A percentile compares a stretch with the other conserved stretches of the same genome.
Evolutionary conservation across 768 basidiomycete species (phyloP).

Genomic region (Pleurotus salmoneostramineus): DNA sequence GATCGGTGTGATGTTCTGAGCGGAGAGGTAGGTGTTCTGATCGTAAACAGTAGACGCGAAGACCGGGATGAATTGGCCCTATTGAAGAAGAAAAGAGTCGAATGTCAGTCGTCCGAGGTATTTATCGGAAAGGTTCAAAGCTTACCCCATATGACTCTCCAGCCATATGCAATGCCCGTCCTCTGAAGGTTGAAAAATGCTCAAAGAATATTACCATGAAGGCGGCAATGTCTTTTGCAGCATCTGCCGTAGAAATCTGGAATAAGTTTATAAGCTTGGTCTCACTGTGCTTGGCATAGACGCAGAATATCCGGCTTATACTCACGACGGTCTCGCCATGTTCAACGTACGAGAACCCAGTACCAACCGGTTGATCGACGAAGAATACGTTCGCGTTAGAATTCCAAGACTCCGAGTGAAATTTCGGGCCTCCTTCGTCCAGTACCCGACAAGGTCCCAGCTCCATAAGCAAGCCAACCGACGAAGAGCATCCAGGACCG

Average conservation of each 20-base stretch:
- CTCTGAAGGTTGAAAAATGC: slow-evolving; percentile 66
- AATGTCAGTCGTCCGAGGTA: background rate
- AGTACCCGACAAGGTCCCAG: slow-evolving; percentile 66
- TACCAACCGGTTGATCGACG: slow-evolving; percentile 58
- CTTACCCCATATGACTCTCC: slow-evolving; percentile 75
- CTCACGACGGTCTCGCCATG: slow-evolving; percentile 55
- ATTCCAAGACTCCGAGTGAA: slow-evolving; percentile 64
- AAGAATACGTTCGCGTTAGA: slow-evolving; percentile 59
- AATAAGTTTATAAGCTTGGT: too few relatives aligned
- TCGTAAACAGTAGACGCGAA: slow-evolving; percentile 81
- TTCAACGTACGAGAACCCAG: slow-evolving; percentile 62
- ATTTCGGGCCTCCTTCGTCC: slow-evolving; percentile 43
- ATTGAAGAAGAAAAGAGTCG: background rate
- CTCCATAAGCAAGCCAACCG: slow-evolving; percentile 70
- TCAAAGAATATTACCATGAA: slow-evolving; percentile 74
- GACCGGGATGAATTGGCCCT: slow-evolving; percentile 69
- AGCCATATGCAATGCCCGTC: slow-evolving; percentile 57
- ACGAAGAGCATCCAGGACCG: slow-evolving; percentile 37
- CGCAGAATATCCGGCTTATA: background rate
- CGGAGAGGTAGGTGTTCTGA: slow-evolving; percentile 52
- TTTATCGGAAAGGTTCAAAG: background rate
- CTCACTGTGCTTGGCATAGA: too few relatives aligned
- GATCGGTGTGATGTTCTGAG: slow-evolving; percentile 49
- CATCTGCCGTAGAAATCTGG: slow-evolving; percentile 46
- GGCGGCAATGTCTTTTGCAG: slow-evolving; percentile 64